Percentiles rank a stretch among this genome's conserved stretches.
phyloP scores from a whole-genome alignment of 2,329 filamentous ascomycete species.

The Monosporascus sp. region DNA sequence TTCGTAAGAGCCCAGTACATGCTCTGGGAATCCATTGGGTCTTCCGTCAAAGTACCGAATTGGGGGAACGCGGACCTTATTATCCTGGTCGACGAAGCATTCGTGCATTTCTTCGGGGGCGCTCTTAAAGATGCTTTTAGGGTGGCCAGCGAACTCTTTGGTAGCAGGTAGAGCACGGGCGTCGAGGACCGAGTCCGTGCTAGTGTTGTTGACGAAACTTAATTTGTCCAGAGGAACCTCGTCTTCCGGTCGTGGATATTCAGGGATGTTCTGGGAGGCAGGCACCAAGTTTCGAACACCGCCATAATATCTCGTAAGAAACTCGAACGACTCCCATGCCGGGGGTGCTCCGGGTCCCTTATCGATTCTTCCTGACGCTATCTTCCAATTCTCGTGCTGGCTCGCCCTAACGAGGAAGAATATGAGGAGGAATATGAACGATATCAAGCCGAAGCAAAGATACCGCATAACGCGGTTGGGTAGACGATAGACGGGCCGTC shows the following conservation, averaged over 20 bases:
- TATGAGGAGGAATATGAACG: conserved; percentile 70
- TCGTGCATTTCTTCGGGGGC: conserved; percentile 54
- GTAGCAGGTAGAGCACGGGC: conserved; percentile 37
- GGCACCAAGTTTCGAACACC: conserved; percentile 70
- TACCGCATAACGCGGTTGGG: conserved; percentile 72
- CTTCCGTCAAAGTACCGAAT: conserved; percentile 73
- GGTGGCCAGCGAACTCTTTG: conserved; percentile 46
- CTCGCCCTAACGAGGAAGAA: conserved; percentile 69
- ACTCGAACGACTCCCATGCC: conserved; percentile 79
- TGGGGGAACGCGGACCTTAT: conserved; percentile 60
- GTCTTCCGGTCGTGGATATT: conserved; percentile 69
- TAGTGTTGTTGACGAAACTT: conserved; percentile 29
- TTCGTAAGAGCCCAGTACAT: conserved; percentile 82
- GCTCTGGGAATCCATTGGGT: conserved; percentile 76
- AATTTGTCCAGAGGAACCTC: conserved; percentile 44
- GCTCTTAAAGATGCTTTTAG: conserved; percentile 30
- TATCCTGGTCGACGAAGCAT: conserved; percentile 71
- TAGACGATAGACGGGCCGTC: conserved; percentile 49
- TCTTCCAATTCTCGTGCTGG: conserved; percentile 59
- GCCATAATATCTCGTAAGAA: conserved; percentile 84
- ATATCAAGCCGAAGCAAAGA: conserved; percentile 67
- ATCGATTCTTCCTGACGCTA: conserved; percentile 47
- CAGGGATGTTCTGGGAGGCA: conserved; percentile 62
- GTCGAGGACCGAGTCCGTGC: conserved; percentile 22
- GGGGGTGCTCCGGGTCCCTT: conserved; percentile 55